phyloP scores from a whole-genome alignment of 441 rosid genomes.

The Oxalis stricta region DNA sequence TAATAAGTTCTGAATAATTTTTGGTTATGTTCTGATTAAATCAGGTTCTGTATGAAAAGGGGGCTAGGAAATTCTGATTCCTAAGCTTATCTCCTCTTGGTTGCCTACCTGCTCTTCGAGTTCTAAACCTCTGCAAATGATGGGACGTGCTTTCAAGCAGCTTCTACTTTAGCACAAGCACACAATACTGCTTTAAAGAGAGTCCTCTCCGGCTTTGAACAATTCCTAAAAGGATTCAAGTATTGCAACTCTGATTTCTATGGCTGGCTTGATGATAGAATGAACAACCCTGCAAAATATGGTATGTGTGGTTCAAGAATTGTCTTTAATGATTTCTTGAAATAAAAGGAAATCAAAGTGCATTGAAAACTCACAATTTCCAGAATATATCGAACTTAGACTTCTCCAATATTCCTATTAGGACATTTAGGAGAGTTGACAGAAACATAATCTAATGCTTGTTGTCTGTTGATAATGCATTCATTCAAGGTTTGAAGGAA shows the following conservation, averaged over 20 bases:
- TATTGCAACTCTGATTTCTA: slow-evolving; percentile 31
- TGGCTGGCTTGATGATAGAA: slow-evolving; percentile 26
- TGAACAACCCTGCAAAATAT: slow-evolving; percentile 16
- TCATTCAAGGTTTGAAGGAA: slow-evolving; percentile 28
- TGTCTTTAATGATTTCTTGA: no score
- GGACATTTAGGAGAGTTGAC: no score
- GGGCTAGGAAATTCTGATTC: slow-evolving; percentile 43
- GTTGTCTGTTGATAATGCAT: no score
- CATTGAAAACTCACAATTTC: neutral
- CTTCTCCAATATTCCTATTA: no score
- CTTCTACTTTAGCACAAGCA: slow-evolving; percentile 28
- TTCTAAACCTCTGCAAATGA: slow-evolving; percentile 19
- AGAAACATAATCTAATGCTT: no score
- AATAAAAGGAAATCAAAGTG: no score
- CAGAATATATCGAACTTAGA: no score
- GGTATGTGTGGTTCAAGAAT: slow-evolving; percentile 16
- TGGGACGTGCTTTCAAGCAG: slow-evolving; percentile 32
- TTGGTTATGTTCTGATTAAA: neutral
- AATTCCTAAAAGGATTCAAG: slow-evolving; percentile 23
- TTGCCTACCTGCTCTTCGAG: slow-evolving; percentile 37
- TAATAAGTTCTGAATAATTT: no score
- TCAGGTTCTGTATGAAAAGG: slow-evolving; percentile 33
- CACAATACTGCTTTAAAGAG: slow-evolving; percentile 29
- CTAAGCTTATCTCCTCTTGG: slow-evolving; percentile 35
- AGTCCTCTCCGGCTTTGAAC: slow-evolving; percentile 22